phyloP scores from a whole-genome alignment of 2,329 filamentous ascomycete species.

The Periconia macrospinosa region DNA sequence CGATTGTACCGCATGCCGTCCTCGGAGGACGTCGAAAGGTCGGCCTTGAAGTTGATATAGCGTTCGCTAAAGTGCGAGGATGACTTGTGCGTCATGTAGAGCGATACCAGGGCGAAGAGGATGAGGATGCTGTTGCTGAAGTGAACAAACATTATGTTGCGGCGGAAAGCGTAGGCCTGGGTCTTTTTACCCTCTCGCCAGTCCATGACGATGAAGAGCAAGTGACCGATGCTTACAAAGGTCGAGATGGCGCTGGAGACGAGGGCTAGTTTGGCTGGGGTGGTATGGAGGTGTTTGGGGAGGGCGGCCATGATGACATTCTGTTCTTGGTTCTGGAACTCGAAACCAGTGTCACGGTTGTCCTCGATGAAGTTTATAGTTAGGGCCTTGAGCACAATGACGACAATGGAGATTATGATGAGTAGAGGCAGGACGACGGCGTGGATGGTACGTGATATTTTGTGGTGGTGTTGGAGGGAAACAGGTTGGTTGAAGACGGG shows the following conservation, averaged over 20 bases:
- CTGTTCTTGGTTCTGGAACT: slow-evolving; percentile 21
- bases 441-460: slow-evolving; percentile 23
- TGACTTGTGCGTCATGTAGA: slow-evolving; percentile 32
- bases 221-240: slow-evolving; percentile 22
- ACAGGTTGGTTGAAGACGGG: slow-evolving; percentile 26
- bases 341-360: slow-evolving; percentile 34
- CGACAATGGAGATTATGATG: slow-evolving; percentile 18
- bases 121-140: slow-evolving; percentile 32
- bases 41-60: slow-evolving; percentile 28
- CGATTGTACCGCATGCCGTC: slow-evolving; percentile 31
- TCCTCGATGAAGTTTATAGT: slow-evolving; percentile 38
- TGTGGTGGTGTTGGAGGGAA: slow-evolving; percentile 15
- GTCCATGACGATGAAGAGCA: slow-evolving; percentile 24
- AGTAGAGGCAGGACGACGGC: slow-evolving; percentile 19
- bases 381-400: slow-evolving; percentile 30
- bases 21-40: slow-evolving; percentile 10
- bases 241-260: slow-evolving; percentile 25
- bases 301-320: slow-evolving; percentile 30
- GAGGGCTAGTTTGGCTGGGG: slow-evolving; percentile 32
- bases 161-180: slow-evolving; percentile 35
- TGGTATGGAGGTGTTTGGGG: slow-evolving; percentile 24
- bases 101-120: slow-evolving; percentile 33
- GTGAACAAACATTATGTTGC: slow-evolving; percentile 37
- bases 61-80: slow-evolving; percentile 29
- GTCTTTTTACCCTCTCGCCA: slow-evolving; percentile 33